Percentiles rank a stretch among this genome's conserved stretches.
Evolutionary conservation across 257 asterid genomes (phyloP).

Genomic region (Linaria vulgaris): DNA sequence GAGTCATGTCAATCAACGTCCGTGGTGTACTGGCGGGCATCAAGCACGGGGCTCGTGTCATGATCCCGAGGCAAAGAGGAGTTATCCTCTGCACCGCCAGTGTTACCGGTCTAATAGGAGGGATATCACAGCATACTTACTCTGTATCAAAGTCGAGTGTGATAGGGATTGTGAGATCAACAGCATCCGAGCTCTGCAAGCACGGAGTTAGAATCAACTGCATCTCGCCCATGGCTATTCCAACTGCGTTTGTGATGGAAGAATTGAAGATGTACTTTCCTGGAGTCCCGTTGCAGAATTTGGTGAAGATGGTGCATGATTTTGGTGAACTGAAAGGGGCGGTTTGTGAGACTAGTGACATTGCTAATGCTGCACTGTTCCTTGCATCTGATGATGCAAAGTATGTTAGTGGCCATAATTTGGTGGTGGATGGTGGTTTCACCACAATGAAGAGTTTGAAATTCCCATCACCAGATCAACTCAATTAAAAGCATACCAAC

Average conservation of each 20-base stretch:
- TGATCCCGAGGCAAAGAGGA: slow-evolving; percentile 69
- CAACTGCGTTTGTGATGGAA: slow-evolving; percentile 59
- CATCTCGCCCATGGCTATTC: slow-evolving; percentile 79
- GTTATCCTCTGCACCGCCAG: slow-evolving; percentile 84
- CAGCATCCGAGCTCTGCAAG: slow-evolving; percentile 59
- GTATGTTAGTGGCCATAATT: slow-evolving; percentile 79
- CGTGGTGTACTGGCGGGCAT: slow-evolving; percentile 71
- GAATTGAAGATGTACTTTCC: slow-evolving; percentile 54
- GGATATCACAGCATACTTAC: slow-evolving; percentile 73
- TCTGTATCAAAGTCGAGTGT: slow-evolving; percentile 65
- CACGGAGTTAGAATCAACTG: slow-evolving; percentile 79
- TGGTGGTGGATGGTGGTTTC: slow-evolving; percentile 72
- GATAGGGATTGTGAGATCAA: slow-evolving; percentile 61
- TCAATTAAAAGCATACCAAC: not conserved
- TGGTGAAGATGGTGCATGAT: slow-evolving; percentile 48
- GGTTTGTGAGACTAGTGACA: slow-evolving; percentile 56
- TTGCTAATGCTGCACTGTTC: slow-evolving; percentile 78
- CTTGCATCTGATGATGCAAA: slow-evolving; percentile 81
- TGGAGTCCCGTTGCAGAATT: slow-evolving; percentile 33
- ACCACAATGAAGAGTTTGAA: slow-evolving; percentile 37
- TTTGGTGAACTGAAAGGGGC: slow-evolving; percentile 63
- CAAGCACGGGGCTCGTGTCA: slow-evolving; percentile 88
- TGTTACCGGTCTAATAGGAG: slow-evolving; percentile 73
- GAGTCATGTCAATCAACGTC: slow-evolving; percentile 72
- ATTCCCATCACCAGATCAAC: slow-evolving; percentile 36